A percentile compares a stretch with the other conserved stretches of the same genome.
phyloP scores from a whole-genome alignment of 2,329 filamentous ascomycete genomes.

The Podosphaera aphanis region DNA sequence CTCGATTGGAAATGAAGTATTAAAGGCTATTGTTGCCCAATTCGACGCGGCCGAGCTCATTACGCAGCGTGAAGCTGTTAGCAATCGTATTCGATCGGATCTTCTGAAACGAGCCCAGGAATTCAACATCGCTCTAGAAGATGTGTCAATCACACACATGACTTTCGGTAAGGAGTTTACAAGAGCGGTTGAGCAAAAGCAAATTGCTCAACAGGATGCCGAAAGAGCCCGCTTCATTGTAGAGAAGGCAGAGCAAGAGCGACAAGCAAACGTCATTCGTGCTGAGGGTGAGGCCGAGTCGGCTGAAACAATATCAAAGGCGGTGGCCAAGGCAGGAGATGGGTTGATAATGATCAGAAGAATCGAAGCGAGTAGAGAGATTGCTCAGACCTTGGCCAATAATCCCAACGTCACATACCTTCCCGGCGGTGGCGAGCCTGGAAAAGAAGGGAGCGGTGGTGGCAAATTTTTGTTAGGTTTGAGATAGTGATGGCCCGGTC shows the following conservation, averaged over 20 bases:
- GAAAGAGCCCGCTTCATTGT: conserved; percentile 95
- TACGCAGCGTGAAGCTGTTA: conserved; percentile 93
- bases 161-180: conserved; percentile 99
- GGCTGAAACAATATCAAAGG: conserved; percentile 83
- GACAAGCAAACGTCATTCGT: conserved; percentile 93
- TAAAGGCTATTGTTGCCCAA: conserved; percentile 94
- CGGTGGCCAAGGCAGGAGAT: conserved; percentile 79
- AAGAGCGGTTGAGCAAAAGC: conserved; percentile 96
- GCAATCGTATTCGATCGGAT: conserved; percentile 77
- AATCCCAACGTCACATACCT: conserved; percentile 96
- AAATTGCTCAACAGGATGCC: conserved; percentile 97
- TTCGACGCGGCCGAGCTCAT: conserved; percentile 98
- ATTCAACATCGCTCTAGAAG: conserved; percentile 97
- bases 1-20: conserved; percentile 96
- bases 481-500: conserved; percentile 18
- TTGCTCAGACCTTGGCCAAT: conserved; percentile 64
- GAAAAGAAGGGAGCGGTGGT: conserved; percentile 22
- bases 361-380: conserved; percentile 91
- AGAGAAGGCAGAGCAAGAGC: conserved; percentile 94
- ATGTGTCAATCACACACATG: conserved; percentile 99
- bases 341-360: conserved; percentile 87
- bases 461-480: conserved; percentile 45
- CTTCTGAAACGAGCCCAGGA: conserved; percentile 79
- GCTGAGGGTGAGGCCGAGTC: conserved; percentile 95
- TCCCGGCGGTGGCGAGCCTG: conserved; percentile 49